Percentiles rank a stretch among this genome's conserved stretches.
These are phyloP conservation scores for Phytophthora colocasiae DNA, from an alignment of 352 stramenopile genomes.

Conservation along the genomic window DNA sequence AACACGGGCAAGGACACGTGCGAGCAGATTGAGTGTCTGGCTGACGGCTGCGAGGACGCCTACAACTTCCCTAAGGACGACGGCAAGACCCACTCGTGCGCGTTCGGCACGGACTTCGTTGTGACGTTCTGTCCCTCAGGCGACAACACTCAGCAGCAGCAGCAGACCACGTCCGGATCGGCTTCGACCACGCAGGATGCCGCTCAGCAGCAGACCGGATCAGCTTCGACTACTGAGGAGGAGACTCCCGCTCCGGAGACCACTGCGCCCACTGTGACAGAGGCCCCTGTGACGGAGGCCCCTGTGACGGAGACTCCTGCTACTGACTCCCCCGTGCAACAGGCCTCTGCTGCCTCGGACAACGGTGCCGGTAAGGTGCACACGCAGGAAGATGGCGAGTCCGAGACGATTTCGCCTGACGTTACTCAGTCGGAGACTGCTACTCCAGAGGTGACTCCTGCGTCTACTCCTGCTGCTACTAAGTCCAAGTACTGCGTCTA, in stretches of 20 bases:
- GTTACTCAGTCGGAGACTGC: constrained; percentile 17
- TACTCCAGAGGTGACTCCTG: constrained; percentile 23
- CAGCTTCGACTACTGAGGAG: constrained; percentile 17
- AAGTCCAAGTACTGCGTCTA: constrained; percentile 47
- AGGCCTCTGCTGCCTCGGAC: constrained; percentile 25
- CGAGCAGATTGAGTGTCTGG: constrained; percentile 59
- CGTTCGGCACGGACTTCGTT: constrained; percentile 62
- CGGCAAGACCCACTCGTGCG: constrained; percentile 77
- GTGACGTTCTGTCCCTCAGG: constrained; percentile 73
- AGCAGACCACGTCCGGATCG: constrained; percentile 23
- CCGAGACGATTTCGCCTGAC: constrained; percentile 15
- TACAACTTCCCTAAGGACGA: constrained; percentile 80
- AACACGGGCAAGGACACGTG: constrained; percentile 75
- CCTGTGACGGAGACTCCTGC: constrained; percentile 22
- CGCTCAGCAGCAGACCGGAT: constrained; percentile 14
- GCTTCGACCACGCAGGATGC: constrained; percentile 19
- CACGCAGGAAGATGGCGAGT: constrained; percentile 29
- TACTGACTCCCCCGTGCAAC: constrained; percentile 29
- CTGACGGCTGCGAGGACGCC: constrained; percentile 65
- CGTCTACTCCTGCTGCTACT: constrained; percentile 22
- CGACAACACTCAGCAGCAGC: constrained; percentile 13
- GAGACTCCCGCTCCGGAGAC: constrained; percentile 23
- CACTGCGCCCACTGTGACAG: constrained; percentile 11
- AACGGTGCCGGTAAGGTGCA: constrained; percentile 25
- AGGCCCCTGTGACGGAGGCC: constrained; percentile 5